Evolutionary conservation across 495 filamentous ascomycete species (phyloP).

Genomic region (Tuber calosporum): DNA sequence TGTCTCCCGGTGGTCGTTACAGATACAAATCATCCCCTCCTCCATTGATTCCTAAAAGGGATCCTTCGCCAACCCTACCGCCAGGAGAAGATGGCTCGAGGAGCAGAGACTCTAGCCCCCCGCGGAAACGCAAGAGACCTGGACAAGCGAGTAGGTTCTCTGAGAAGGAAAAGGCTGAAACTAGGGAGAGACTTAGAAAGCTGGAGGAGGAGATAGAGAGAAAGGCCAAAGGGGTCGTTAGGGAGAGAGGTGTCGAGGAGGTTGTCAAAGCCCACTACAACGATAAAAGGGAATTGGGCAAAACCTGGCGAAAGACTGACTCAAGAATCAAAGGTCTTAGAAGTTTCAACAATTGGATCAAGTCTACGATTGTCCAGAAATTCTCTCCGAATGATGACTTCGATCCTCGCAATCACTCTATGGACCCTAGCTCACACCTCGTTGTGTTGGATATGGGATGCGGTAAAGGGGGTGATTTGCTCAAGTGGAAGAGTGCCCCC

Average conservation of each 20-base stretch:
- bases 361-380: slow-evolving; percentile 92
- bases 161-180: slow-evolving; percentile 59
- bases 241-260: slow-evolving; percentile 61
- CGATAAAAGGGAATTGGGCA: slow-evolving; percentile 81
- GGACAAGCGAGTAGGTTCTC: slow-evolving; percentile 72
- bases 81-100: slow-evolving; percentile 15
- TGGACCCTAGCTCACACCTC: slow-evolving; percentile 46
- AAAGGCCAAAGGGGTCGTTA: slow-evolving; percentile 40
- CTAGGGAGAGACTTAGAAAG: slow-evolving; percentile 60
- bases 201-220: slow-evolving; percentile 49
- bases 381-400: slow-evolving; percentile 79
- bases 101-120: slow-evolving; percentile 39
- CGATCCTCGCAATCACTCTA: slow-evolving; percentile 49
- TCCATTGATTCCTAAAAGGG: slow-evolving; percentile 24
- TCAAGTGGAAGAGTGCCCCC: slow-evolving; percentile 89
- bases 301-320: slow-evolving; percentile 89
- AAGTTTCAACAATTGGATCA: slow-evolving; percentile 97
- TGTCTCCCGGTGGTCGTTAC: slow-evolving; percentile 26
- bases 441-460: slow-evolving; percentile 89
- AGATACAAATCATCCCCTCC: slow-evolving; percentile 35
- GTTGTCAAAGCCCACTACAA: slow-evolving; percentile 92
- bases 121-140: slow-evolving; percentile 76
- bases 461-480: slow-evolving; percentile 90
- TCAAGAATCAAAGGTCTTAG: slow-evolving; percentile 89
- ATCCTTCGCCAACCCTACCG: slow-evolving; percentile 41